phyloP scores from a whole-genome alignment of 2,329 filamentous ascomycete genomes.

The Didymella exigua region DNA sequence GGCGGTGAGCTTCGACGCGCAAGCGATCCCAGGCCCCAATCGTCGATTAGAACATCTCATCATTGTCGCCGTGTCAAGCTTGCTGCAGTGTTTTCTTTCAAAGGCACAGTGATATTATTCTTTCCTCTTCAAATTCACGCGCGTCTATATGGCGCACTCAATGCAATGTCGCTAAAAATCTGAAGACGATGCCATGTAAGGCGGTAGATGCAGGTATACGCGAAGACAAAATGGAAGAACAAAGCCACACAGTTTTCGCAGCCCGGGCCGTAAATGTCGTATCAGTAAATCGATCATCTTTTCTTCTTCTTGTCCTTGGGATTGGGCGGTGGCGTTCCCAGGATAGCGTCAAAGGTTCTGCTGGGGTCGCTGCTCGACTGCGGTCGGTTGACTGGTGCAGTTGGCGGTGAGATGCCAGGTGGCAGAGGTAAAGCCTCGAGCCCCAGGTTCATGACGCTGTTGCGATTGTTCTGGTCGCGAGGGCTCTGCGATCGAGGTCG shows the following conservation, averaged over 20 bases:
- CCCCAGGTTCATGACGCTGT: conserved; percentile 54
- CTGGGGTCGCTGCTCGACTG: conserved; percentile 46
- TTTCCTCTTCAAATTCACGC: conserved; percentile 1
- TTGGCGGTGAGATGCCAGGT: conserved; percentile 49
- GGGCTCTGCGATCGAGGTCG: conserved; percentile 37
- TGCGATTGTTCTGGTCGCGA: conserved; percentile 41
- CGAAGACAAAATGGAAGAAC: neutral
- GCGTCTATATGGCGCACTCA: neutral
- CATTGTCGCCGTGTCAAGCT: neutral
- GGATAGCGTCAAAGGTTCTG: conserved; percentile 58
- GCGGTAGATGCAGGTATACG: neutral
- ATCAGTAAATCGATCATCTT: conserved; percentile 23
- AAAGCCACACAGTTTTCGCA: conserved; percentile 4
- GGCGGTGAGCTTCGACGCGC: conserved; percentile 9
- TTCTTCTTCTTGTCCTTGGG: conserved; percentile 41
- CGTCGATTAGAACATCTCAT: neutral
- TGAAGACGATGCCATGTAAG: neutral
- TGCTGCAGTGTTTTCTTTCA: neutral
- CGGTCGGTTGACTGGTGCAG: conserved; percentile 31
- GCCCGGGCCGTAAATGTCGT: neutral
- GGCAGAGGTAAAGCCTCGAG: conserved; percentile 56
- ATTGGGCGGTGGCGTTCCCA: conserved; percentile 37
- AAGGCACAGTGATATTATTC: conserved; percentile 10
- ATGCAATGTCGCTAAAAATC: conserved; percentile 14
- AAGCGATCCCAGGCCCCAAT: conserved; percentile 2